These are phyloP conservation scores for Diospyros kaki DNA, from an alignment of 148 eudicot species.

Conservation along the genomic window DNA sequence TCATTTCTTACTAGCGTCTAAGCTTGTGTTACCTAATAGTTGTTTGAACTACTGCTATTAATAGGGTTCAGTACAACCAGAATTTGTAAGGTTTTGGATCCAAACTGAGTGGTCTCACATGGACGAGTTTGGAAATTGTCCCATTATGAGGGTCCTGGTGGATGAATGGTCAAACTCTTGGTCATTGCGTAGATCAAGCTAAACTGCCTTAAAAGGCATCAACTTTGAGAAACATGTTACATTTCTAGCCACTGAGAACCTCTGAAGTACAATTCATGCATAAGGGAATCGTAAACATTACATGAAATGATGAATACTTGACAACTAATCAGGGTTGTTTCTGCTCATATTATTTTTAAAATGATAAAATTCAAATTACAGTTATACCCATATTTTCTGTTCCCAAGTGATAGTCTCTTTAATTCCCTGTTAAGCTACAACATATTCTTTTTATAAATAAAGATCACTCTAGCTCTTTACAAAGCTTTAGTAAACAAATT, in stretches of 20 bases:
- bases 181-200: neutral
- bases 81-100: neutral
- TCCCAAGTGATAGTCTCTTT: too few relatives aligned
- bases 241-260: neutral
- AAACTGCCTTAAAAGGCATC: neutral
- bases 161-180: neutral
- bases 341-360: too few relatives aligned
- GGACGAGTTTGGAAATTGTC: neutral
- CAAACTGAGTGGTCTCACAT: neutral
- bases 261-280: neutral
- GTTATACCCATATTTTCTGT: too few relatives aligned
- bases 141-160: neutral
- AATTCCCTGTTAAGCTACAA: too few relatives aligned
- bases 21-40: neutral
- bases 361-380: too few relatives aligned
- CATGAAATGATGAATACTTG: too few relatives aligned
- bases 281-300: too few relatives aligned
- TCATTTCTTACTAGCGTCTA: neutral
- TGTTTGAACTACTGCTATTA: neutral
- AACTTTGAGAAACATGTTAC: neutral
- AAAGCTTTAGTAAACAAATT: too few relatives aligned
- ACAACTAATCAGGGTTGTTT: too few relatives aligned
- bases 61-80: neutral
- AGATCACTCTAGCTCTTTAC: too few relatives aligned
- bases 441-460: too few relatives aligned